Base-by-base conservation (phyloP, 257 asterid species). In the Fraxinus pennsylvanica region DNA sequence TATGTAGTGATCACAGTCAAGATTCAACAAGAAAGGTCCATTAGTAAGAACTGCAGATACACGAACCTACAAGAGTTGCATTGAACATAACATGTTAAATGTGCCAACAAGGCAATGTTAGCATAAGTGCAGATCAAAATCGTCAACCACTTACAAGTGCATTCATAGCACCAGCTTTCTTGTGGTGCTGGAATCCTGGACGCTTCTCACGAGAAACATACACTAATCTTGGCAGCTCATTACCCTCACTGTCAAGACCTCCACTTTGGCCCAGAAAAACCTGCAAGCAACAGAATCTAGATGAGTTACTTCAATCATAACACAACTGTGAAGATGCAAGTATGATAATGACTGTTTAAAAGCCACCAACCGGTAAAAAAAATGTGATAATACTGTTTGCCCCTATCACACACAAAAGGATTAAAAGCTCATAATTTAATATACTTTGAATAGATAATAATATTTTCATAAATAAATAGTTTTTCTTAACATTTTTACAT, bases 171-270 rank as follows among this genome's bases (percentile, higher is more conserved):
- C 98, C 98, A 39, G 98, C 98, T 86, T 94, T 94, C 89, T 94
- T 94, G 89, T 94, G 98, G 88, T 92, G 97, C 86, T 92, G 96
- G 86, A 92, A 94, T 21, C 98, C 98, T 38, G 97, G 97, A 52
- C 98, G 96, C 88, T 94, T 94, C 87, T 94, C 98, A 94, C 98
- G 98, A 86, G 98, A 94, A 82, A 94, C 98, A 85, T 94, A 94
- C 73, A 94, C 99, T 74, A 92, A 83, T 41, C 99, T 87, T 27
- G 97, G 99, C 81, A 94, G 85, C 90, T 92, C 97, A 87, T 94
- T 91, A 75, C 99, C 99, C n/a, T 94, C 99, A 71, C 91, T 91
- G 79, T 94, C 99, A 80, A 91, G 96, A 69, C 97, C 97, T 81
- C 99, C 97, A 88, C 96, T 92, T 86, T 94, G 97, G 74, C 99